Conservation (phyloP, 2,329 filamentous ascomycete species). For the Fusarium sp. region DNA sequence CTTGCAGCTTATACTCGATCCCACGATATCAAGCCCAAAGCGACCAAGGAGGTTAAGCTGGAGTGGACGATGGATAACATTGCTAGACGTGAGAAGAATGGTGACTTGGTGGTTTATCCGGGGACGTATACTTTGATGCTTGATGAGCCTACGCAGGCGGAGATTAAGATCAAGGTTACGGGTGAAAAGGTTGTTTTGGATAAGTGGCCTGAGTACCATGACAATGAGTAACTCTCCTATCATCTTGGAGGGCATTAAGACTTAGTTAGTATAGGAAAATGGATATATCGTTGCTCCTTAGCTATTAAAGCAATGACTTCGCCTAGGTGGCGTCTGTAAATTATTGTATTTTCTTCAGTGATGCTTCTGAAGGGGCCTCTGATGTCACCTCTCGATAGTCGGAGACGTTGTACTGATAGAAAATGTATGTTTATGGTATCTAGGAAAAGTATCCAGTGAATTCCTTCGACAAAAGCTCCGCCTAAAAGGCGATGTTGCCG, state of each 20-base stretch:
- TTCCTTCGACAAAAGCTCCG: fast-evolving
- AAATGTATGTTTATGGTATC: too few species aligned
- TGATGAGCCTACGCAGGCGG: constrained; percentile 2
- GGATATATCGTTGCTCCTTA: fast-evolving
- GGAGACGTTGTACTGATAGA: too few species aligned
- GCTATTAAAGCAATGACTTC: too few species aligned
- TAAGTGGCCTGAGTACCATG: constrained; percentile 3
- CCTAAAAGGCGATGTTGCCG: too few species aligned
- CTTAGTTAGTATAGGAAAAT: too few species aligned
- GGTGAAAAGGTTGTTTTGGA: constrained; percentile 1
- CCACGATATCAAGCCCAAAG: neutral
- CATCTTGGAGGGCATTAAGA: fast-evolving
- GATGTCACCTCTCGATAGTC: too few species aligned
- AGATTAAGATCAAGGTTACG: neutral
- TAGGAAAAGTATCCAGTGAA: too few species aligned
- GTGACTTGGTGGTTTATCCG: constrained; percentile 3
- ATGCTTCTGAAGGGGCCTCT: too few species aligned
- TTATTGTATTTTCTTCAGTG: too few species aligned
- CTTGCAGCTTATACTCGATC: constrained; percentile 5
- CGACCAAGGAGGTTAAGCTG: neutral
- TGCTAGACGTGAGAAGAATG: neutral
- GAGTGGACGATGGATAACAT: constrained; percentile 17
- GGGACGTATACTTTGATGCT: constrained; percentile 4
- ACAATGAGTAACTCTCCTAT: neutral
- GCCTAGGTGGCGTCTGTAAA: fast-evolving